phyloP scores from a whole-genome alignment of 257 asterid species.

The Nicotiana tabacum region DNA sequence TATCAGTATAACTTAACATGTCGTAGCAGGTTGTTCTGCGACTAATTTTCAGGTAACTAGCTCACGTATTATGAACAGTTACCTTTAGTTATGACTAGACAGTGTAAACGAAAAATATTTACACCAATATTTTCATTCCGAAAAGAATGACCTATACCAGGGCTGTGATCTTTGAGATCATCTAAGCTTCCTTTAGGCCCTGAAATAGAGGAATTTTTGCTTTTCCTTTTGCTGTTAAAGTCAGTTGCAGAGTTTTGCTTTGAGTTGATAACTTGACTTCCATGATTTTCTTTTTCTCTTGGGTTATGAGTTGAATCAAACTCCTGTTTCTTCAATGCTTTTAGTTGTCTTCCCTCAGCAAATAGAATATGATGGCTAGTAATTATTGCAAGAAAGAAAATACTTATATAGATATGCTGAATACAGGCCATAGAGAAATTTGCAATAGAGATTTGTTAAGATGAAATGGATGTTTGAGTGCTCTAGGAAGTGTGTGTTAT shows the following conservation, averaged over 20 bases:
- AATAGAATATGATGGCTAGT: slow-evolving; percentile 19
- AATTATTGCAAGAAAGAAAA: slow-evolving; percentile 32
- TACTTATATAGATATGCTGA: slow-evolving; percentile 15
- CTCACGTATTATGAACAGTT: not conserved
- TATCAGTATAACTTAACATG: not conserved
- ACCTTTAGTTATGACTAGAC: not conserved
- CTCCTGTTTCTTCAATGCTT: slow-evolving; percentile 14
- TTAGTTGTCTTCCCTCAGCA: slow-evolving; percentile 44
- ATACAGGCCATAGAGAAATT: slow-evolving; percentile 31
- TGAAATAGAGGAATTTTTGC: slow-evolving; percentile 44
- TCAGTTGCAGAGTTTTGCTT: slow-evolving; percentile 1
- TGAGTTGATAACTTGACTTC: slow-evolving; percentile 14
- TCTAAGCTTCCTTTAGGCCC: slow-evolving; percentile 9
- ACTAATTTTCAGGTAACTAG: not conserved
- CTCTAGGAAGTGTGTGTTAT: not conserved
- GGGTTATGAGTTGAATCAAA: slow-evolving; percentile 9
- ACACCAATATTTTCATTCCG: slow-evolving; percentile 19
- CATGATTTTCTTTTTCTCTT: not conserved
- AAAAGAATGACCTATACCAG: slow-evolving; percentile 53
- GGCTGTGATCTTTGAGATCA: slow-evolving; percentile 46
- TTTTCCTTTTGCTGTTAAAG: slow-evolving; percentile 28
- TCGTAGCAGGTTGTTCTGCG: not conserved
- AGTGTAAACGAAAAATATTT: not conserved
- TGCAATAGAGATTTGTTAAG: not conserved
- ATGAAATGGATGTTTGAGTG: not conserved